Evolutionary conservation across 164 flowering plant species (phyloP), one percentile per base, ranked within the genome.

Genomic region (Brasenia schreberi): DNA sequence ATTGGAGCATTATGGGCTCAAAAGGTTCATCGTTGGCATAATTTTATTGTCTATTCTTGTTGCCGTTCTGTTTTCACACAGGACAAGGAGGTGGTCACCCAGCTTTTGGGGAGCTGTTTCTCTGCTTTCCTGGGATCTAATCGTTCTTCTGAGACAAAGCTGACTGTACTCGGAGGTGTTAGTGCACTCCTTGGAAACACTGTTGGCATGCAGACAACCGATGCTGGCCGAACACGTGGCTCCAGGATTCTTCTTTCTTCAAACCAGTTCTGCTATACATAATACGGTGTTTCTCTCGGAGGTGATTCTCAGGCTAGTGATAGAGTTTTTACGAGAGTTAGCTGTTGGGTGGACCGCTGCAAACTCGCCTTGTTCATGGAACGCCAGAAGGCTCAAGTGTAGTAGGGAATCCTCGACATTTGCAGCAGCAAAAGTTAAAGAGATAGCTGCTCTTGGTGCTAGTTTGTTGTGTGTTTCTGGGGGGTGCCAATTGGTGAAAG

Each of bases 1-100:
- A 77, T 93, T 17, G 79, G 91, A 18, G 80, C 94, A 60, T 71
- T 93, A 16, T 93, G 98, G 98, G 88, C 85, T 16, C 97, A 93
- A 63, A 93, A 93, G 76, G 85, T 82, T 42, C 85, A 83, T 43
- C 89, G 97, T 2, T 90, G 94, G 94, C 87, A 84, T 67, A 77
- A 90, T 69, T 90, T 84, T 72, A 85, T 92, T 49, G 85, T 90
- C 16, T 78, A 75, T 12, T 73, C 89, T 1, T 84, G 88, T 64
- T 80, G 87, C 23, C 85, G 82, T 5, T 76, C 96, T 23, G 84
- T 86, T 16, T 87, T 93, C 79, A 78, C 77, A 68, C 87, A 82
- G 74, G 79, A 83, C 74, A 77, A 71, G 33, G 88, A 85, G 45
- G 96, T 94, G 7, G 83, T 86, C 53, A 76, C 81, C 53, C 97